Base-by-base conservation (phyloP, 306 rosid species). In the Boehmeria nivea region DNA sequence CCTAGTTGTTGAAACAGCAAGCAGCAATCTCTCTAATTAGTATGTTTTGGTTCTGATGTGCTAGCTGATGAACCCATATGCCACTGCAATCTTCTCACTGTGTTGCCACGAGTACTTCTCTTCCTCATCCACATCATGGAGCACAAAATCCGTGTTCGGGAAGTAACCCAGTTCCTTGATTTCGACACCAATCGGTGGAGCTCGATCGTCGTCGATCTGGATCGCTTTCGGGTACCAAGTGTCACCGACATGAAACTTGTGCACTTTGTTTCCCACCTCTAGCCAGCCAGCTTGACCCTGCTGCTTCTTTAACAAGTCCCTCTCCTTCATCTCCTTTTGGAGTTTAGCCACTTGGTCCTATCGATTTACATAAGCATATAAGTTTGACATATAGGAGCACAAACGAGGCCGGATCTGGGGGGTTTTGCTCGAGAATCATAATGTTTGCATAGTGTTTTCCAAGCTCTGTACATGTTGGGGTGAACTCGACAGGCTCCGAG, bases 61-160 rank as follows among this genome's bases (percentile, higher is more conserved):
- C 58, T 58, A n/a, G n/a, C n/a, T 31, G 11, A 67, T 43, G n/a
- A 67, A 54, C 46, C 66, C 66, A 42, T 58, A 67, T 2, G 55
- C 60, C 66, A 59, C 72, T 13, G 72, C 66, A 33, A 67, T 1
- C 36, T 67, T 67, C 66, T 59, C 66, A 24, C 66, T 67, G 72
- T 67, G 72, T 38, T 67, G 72, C 50, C 59, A 18, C 72, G 58
- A 51, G 36, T 59, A 59, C 26, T 21, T 44, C 23, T 52, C 61
- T 16, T 59, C 58, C 34, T 42, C 54, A 14, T 67, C 49, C 48
- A 51, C 55, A 44, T 59, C 49, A 59, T 59, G 72, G 43, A 67
- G 66, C 34, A 51, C 72, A n/a, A 12, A 59, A 59, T 59, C 61
- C 8, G 72, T 59, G 51, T 51, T 14, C 8, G 72, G 54, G 54